phyloP scores from a whole-genome alignment of 495 filamentous ascomycete genomes.

The Xylaria longipes region DNA sequence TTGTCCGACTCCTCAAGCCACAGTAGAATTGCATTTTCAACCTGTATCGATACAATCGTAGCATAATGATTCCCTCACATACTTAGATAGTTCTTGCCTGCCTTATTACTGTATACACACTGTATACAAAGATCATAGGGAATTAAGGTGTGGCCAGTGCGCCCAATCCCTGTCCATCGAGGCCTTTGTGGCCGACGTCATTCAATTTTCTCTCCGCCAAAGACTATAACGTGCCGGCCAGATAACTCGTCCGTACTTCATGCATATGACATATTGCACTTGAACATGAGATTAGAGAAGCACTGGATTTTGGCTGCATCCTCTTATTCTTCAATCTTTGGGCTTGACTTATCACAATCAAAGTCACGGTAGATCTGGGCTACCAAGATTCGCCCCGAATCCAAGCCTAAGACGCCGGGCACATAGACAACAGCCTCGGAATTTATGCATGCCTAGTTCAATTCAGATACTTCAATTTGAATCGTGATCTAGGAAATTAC shows the following conservation, averaged over 20 bases:
- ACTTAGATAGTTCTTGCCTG: not conserved
- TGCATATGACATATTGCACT: not conserved
- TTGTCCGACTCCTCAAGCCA: not conserved
- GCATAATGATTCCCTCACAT: not conserved
- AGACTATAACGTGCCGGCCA: not conserved
- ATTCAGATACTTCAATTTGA: not conserved
- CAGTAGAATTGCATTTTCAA: not conserved
- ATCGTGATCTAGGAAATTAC: not conserved
- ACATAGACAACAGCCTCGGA: not conserved
- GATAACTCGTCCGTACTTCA: not conserved
- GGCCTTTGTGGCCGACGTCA: conserved; percentile 12
- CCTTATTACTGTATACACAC: not conserved
- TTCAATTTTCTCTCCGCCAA: conserved; percentile 9
- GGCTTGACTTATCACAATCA: not conserved
- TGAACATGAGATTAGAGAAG: not conserved
- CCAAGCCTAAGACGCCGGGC: not conserved
- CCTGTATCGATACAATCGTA: not conserved
- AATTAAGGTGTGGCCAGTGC: not conserved
- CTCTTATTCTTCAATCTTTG: not conserved
- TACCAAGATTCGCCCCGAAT: not conserved
- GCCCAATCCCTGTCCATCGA: not conserved
- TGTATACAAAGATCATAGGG: not conserved
- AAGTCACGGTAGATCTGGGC: not conserved
- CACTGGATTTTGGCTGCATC: not conserved
- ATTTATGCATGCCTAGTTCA: not conserved